Conservation (phyloP, 2,329 filamentous ascomycete species). For the Paracorniculantispora psalliotae region DNA sequence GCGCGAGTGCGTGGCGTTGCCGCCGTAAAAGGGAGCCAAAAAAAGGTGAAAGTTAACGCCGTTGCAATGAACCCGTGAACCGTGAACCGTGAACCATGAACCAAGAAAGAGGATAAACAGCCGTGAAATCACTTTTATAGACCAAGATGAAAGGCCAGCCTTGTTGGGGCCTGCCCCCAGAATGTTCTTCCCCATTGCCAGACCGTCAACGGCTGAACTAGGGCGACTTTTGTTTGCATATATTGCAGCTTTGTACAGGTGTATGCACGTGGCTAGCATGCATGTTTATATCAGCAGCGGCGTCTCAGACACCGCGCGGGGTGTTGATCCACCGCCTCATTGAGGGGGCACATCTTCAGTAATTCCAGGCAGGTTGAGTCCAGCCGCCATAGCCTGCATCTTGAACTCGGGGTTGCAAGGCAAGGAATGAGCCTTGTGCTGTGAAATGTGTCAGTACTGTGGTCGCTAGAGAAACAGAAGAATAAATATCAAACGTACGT, state of each 20-base stretch:
- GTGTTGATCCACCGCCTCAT: constrained; percentile 13
- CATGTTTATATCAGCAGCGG: not conserved
- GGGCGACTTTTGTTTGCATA: not conserved
- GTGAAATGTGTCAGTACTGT: constrained; percentile 28
- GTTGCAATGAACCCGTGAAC: constrained; percentile 10
- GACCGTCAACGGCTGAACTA: constrained; percentile 9
- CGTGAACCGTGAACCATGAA: constrained; percentile 7
- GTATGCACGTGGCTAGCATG: constrained; percentile 12
- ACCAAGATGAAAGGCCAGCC: constrained; percentile 11
- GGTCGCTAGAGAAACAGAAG: not conserved
- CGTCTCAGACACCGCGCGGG: not conserved
- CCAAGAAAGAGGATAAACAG: constrained; percentile 8
- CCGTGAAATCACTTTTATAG: constrained; percentile 13
- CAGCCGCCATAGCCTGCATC: constrained; percentile 39
- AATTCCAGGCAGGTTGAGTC: constrained; percentile 38
- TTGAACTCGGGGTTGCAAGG: constrained; percentile 81
- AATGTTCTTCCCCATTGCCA: not conserved
- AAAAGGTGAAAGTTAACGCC: constrained; percentile 11
- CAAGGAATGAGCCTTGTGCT: constrained; percentile 77
- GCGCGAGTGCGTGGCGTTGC: not conserved
- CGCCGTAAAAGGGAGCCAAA: not conserved
- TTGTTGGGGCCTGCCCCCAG: constrained; percentile 8
- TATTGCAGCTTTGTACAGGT: constrained; percentile 9
- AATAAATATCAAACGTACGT: constrained; percentile 47
- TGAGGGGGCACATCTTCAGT: constrained; percentile 37